These are phyloP conservation scores for Fusarium sp. DNA, from an alignment of 2,329 filamentous ascomycete species.

Conservation along the genomic window DNA sequence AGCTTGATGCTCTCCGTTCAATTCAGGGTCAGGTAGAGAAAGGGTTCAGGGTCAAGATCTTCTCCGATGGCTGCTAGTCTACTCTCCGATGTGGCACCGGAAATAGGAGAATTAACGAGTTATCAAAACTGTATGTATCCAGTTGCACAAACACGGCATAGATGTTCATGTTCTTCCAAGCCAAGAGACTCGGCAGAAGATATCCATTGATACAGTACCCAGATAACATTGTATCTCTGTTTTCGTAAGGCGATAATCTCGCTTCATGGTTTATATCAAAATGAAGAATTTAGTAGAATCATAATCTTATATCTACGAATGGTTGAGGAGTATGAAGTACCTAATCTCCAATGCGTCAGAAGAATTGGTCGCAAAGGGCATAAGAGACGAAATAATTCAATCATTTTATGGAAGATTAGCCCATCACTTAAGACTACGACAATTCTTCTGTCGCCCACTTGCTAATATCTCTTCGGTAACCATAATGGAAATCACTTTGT, in stretches of 20 bases:
- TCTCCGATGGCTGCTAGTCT: constrained; percentile 8
- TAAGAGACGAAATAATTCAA: too few species aligned
- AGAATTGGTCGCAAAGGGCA: too few species aligned
- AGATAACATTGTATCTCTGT: background rate
- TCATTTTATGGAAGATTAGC: too few species aligned
- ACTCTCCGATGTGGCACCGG: constrained; percentile 1
- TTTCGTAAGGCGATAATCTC: background rate
- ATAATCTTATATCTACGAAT: background rate
- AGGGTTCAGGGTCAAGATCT: constrained; percentile 10
- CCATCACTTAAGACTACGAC: too few species aligned
- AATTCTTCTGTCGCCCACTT: too few species aligned
- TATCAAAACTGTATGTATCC: constrained; percentile 3
- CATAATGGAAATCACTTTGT: background rate
- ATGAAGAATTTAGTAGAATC: background rate
- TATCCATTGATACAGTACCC: background rate
- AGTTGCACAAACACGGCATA: constrained; percentile 18
- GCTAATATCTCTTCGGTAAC: background rate
- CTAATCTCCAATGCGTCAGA: too few species aligned
- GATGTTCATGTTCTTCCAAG: constrained; percentile 5
- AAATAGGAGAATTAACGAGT: background rate
- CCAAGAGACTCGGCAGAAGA: background rate
- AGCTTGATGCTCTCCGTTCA: constrained; percentile 20
- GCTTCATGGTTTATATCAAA: background rate
- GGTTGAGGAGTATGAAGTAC: background rate
- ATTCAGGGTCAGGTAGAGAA: background rate